Percentiles rank a stretch among this genome's conserved stretches.
phyloP scores from a whole-genome alignment of 148 eudicot species.

The Beta vulgaris region DNA sequence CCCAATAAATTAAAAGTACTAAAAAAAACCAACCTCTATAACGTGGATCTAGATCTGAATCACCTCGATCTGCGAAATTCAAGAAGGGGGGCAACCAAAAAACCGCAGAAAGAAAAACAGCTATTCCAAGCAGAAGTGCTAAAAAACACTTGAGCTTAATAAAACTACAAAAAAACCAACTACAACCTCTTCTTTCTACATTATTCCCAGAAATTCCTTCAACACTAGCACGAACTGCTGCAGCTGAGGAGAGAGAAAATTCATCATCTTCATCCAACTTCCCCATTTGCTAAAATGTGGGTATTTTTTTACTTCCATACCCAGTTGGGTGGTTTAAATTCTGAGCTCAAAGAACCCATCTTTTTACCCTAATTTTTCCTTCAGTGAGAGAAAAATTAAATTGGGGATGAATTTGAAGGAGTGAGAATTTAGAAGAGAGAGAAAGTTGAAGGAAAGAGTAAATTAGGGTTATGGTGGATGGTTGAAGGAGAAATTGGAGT shows the following conservation, averaged over 20 bases:
- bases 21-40: conserved; percentile 45
- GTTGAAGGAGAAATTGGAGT: conserved; percentile 25
- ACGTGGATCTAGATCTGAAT: conserved; percentile 74
- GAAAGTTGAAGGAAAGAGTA: background rate
- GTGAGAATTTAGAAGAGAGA: conserved; percentile 15
- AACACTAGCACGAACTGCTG: conserved; percentile 20
- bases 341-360: conserved; percentile 33
- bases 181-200: conserved; percentile 22
- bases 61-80: conserved; percentile 47
- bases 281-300: conserved; percentile 41
- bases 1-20: background rate
- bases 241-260: conserved; percentile 28
- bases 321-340: conserved; percentile 28
- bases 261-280: conserved; percentile 42
- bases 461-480: conserved; percentile 34
- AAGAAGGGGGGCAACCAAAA: conserved; percentile 87
- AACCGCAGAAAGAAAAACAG: conserved; percentile 65
- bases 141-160: conserved; percentile 64
- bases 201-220: conserved; percentile 25
- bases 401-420: background rate
- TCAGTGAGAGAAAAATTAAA: background rate
- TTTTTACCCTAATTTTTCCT: background rate
- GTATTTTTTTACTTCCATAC: conserved; percentile 30
- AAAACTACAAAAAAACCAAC: conserved; percentile 31
- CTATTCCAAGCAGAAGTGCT: conserved; percentile 65